phyloP scores from a whole-genome alignment of 169 alveolate genomes.

The Eimeria mitis region DNA sequence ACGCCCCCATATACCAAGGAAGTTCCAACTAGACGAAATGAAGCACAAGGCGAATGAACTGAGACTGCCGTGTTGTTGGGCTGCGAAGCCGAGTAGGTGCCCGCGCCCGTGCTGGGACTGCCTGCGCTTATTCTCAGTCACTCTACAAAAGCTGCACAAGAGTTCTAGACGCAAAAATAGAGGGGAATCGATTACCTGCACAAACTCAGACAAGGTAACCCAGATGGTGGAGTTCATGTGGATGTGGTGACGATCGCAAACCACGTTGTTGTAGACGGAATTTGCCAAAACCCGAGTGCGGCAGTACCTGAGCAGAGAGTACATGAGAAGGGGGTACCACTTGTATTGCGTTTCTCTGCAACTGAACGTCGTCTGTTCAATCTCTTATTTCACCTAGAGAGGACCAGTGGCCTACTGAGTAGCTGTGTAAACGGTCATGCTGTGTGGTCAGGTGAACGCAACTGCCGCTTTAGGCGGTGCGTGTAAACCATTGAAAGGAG shows the following conservation, averaged over 20 bases:
- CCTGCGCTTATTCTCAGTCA: background rate
- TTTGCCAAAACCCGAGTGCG: conserved; percentile 91
- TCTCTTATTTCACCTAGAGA: background rate
- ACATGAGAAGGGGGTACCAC: background rate
- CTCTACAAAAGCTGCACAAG: too few relatives aligned
- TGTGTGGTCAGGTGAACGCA: background rate
- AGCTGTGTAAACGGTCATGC: background rate
- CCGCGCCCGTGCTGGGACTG: background rate
- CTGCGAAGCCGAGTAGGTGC: background rate
- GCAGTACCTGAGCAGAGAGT: conserved; percentile 87
- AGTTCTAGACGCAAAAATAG: background rate
- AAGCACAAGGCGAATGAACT: background rate
- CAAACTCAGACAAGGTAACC: conserved; percentile 91
- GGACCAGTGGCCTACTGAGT: background rate
- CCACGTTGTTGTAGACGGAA: conserved; percentile 94
- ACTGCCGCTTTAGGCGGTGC: background rate
- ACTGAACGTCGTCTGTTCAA: background rate
- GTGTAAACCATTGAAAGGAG: background rate
- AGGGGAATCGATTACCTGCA: conserved; percentile 62
- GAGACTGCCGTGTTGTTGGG: background rate
- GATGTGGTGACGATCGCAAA: conserved; percentile 95
- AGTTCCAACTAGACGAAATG: background rate
- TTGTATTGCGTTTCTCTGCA: background rate
- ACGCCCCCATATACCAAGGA: background rate
- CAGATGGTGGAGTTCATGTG: conserved; percentile 98